Evolutionary conservation across 2,329 filamentous ascomycete species (phyloP).

Genomic region (Curvularia sp.): DNA sequence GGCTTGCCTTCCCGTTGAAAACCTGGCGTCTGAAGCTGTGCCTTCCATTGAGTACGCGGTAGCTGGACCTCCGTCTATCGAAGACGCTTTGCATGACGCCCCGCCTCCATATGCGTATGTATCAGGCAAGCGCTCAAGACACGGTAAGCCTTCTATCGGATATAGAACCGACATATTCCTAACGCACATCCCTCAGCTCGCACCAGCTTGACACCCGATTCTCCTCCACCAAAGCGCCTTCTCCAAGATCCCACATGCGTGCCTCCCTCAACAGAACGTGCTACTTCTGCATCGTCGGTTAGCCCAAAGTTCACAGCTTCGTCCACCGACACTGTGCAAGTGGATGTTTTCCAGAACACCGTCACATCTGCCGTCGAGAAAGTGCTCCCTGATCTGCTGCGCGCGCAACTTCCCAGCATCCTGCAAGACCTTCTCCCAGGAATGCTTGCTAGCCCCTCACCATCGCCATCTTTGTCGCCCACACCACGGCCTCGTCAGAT

Average conservation of each 20-base stretch:
- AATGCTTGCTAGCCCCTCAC: slow-evolving; percentile 7
- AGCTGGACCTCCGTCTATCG: background rate
- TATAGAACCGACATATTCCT: background rate
- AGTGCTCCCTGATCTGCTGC: slow-evolving; percentile 7
- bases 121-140: slow-evolving; percentile 8
- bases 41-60: slow-evolving; percentile 2
- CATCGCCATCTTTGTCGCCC: slow-evolving; percentile 4
- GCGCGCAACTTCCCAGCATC: slow-evolving; percentile 5
- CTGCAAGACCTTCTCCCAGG: slow-evolving; percentile 5
- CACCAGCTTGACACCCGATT: slow-evolving; percentile 11
- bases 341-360: slow-evolving; percentile 10
- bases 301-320: slow-evolving; percentile 4
- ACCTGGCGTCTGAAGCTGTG: background rate
- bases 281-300: background rate
- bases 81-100: slow-evolving; percentile 7
- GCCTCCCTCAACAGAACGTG: slow-evolving; percentile 4
- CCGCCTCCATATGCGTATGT: slow-evolving; percentile 11
- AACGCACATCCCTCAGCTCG: slow-evolving; percentile 1
- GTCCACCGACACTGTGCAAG: slow-evolving; percentile 10
- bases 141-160: slow-evolving; percentile 4
- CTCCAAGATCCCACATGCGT: slow-evolving; percentile 1
- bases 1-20: background rate
- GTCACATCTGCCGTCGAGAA: slow-evolving; percentile 10
- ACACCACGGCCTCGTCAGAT: background rate
- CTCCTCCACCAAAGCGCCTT: slow-evolving; percentile 11